phyloP scores from a whole-genome alignment of 2,329 filamentous ascomycete genomes.

The Periconia sp. region DNA sequence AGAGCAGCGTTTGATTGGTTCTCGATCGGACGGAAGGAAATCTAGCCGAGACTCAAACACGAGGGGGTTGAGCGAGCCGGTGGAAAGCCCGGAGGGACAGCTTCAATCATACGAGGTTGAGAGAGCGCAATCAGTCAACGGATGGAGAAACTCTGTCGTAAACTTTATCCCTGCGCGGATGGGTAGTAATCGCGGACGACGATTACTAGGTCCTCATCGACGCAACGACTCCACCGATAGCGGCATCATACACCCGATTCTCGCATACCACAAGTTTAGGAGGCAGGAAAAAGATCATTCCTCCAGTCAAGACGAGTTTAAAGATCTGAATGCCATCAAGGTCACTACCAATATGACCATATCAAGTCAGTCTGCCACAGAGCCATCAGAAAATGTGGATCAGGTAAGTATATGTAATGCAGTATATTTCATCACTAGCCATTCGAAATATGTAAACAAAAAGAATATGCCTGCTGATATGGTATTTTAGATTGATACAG shows the following conservation, averaged over 20 bases:
- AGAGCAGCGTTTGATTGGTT: neutral
- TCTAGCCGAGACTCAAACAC: neutral
- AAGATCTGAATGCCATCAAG: neutral
- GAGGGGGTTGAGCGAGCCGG: neutral
- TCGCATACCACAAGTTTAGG: constrained; percentile 9
- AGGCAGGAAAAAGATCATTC: constrained; percentile 5
- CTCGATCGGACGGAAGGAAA: neutral
- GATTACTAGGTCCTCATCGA: neutral
- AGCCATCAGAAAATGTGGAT: neutral
- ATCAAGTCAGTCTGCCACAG: constrained; percentile 1
- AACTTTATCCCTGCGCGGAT: constrained; percentile 3
- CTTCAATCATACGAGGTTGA: neutral
- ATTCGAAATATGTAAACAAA: neutral
- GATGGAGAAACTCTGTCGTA: constrained; percentile 5
- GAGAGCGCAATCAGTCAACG: constrained; percentile 1
- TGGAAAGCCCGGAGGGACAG: neutral
- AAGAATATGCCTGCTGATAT: neutral
- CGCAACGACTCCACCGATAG: constrained; percentile 6
- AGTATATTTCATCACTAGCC: neutral
- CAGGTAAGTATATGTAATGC: neutral
- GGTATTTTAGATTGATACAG: neutral
- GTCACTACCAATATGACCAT: constrained; percentile 11
- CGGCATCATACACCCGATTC: constrained; percentile 2
- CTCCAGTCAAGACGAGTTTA: neutral
- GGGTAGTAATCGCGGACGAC: neutral